Evolutionary conservation across 2,329 filamentous ascomycete species (phyloP).

Genomic region (Sclerotinia spermophila): DNA sequence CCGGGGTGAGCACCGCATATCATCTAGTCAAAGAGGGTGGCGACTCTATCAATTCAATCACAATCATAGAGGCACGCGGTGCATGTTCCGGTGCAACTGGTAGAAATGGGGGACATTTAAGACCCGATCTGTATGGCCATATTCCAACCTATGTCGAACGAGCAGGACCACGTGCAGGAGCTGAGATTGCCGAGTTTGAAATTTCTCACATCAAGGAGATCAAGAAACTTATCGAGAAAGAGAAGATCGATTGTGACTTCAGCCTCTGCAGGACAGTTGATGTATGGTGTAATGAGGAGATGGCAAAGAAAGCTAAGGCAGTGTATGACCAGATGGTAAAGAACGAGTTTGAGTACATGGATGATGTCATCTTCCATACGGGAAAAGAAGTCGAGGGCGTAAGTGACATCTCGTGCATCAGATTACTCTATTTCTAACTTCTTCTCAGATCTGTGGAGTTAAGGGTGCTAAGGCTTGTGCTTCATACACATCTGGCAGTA

Average conservation of each 20-base stretch:
- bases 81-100: slow-evolving; percentile 76
- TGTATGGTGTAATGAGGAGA: slow-evolving; percentile 14
- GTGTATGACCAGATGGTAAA: slow-evolving; percentile 12
- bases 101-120: slow-evolving; percentile 44
- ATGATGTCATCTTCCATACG: slow-evolving; percentile 14
- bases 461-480: slow-evolving; percentile 28
- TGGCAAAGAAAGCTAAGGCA: neutral
- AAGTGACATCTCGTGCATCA: neutral
- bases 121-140: slow-evolving; percentile 18
- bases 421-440: neutral
- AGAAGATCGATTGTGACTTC: slow-evolving; percentile 44
- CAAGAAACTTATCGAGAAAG: slow-evolving; percentile 39
- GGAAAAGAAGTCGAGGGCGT: slow-evolving; percentile 11
- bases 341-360: slow-evolving; percentile 13
- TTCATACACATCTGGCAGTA: slow-evolving; percentile 25
- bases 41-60: slow-evolving; percentile 45
- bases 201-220: slow-evolving; percentile 39
- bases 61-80: slow-evolving; percentile 75
- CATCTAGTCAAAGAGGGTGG: slow-evolving; percentile 41
- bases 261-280: slow-evolving; percentile 35
- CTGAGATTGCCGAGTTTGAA: slow-evolving; percentile 38
- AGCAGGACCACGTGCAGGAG: slow-evolving; percentile 1
- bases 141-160: slow-evolving; percentile 14
- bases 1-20: slow-evolving; percentile 26
- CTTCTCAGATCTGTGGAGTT: slow-evolving; percentile 25